A percentile compares a stretch with the other conserved stretches of the same genome.
Conservation (phyloP, 164 flowering plant genomes). For the Magnolia officinalis region DNA sequence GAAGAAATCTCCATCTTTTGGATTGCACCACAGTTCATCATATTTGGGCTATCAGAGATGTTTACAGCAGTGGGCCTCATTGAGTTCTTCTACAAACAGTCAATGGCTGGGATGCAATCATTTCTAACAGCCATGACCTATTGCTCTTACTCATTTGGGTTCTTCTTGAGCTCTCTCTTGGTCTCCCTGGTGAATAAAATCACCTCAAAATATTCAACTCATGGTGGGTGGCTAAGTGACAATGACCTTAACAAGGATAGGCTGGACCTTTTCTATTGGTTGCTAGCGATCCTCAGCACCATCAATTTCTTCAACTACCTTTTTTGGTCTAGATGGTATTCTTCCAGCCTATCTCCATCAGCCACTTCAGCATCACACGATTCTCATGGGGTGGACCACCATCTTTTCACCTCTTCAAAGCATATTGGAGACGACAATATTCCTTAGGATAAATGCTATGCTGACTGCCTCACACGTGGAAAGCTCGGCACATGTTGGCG, state of each 20-base stretch:
- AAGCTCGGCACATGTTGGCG: neutral
- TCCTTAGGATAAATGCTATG: constrained; percentile 9
- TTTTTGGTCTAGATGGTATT: constrained; percentile 59
- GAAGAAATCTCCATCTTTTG: constrained; percentile 45
- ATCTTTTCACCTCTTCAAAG: constrained; percentile 25
- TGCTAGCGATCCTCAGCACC: constrained; percentile 51
- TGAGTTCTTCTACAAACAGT: constrained; percentile 67
- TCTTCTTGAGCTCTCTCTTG: constrained; percentile 56
- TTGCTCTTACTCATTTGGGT: constrained; percentile 67
- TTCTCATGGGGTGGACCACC: constrained; percentile 18
- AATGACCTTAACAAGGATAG: constrained; percentile 65
- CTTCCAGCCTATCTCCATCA: constrained; percentile 32
- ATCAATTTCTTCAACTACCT: constrained; percentile 61
- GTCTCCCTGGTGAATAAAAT: constrained; percentile 57
- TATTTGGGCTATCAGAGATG: constrained; percentile 68
- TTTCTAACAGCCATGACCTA: constrained; percentile 64
- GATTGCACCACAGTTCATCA: constrained; percentile 58
- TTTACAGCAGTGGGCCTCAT: constrained; percentile 69
- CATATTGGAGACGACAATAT: constrained; percentile 18
- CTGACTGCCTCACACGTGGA: neutral
- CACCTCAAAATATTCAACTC: constrained; percentile 25
- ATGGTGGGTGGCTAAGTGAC: constrained; percentile 54
- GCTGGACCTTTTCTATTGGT: constrained; percentile 67
- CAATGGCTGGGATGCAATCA: constrained; percentile 59
- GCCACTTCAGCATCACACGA: constrained; percentile 20